phyloP scores from a whole-genome alignment of 352 stramenopile genomes.

The Phytopythium oedochilum region DNA sequence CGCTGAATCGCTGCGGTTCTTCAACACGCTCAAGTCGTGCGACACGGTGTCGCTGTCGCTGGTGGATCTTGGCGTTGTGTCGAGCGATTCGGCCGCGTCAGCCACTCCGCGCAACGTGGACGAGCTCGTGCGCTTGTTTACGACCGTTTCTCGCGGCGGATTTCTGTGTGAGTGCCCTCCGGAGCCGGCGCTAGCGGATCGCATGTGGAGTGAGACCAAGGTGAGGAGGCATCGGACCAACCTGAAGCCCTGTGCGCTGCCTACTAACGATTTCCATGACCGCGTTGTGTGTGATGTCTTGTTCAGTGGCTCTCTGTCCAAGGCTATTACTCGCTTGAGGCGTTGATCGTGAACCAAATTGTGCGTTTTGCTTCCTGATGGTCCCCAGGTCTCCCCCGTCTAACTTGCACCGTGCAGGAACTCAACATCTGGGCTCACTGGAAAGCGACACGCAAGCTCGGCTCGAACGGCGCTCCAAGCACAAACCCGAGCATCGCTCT shows the following conservation, averaged over 20 bases:
- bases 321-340: slow-evolving; percentile 63
- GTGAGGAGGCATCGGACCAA: too few relatives aligned
- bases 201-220: slow-evolving; percentile 45
- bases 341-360: slow-evolving; percentile 72
- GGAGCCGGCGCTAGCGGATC: slow-evolving; percentile 24
- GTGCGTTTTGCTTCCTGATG: too few relatives aligned
- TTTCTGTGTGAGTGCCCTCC: slow-evolving; percentile 44
- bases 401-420: slow-evolving; percentile 30
- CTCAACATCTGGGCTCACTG: slow-evolving; percentile 65
- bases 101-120: slow-evolving; percentile 1
- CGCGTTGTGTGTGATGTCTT: not conserved
- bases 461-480: slow-evolving; percentile 1
- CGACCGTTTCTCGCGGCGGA: slow-evolving; percentile 40
- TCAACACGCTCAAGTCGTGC: slow-evolving; percentile 68
- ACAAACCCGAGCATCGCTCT: slow-evolving; percentile 23
- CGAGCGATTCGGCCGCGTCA: not conserved
- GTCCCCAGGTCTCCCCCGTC: not conserved
- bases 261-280: not conserved
- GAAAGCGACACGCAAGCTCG: slow-evolving; percentile 24
- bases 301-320: slow-evolving; percentile 52
- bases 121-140: slow-evolving; percentile 37
- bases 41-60: slow-evolving; percentile 57
- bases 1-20: slow-evolving; percentile 29
- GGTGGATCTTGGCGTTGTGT: slow-evolving; percentile 22
- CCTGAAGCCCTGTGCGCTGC: not conserved